Base-by-base conservation (phyloP, 768 basidiomycete species). In the Cystofilobasidium macerans region DNA sequence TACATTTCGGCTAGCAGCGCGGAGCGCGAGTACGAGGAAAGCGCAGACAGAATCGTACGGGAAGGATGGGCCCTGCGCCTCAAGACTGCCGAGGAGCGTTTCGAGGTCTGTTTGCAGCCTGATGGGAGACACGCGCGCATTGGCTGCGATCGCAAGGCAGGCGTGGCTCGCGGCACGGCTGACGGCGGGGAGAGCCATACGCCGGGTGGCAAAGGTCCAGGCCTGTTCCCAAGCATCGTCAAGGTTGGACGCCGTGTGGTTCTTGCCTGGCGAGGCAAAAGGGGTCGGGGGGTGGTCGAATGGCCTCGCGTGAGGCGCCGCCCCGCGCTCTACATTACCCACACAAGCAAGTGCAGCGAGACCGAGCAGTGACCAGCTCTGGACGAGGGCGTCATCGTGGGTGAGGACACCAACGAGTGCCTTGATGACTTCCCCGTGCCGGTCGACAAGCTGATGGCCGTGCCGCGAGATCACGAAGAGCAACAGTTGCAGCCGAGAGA, bases 1-100 rank as follows among this genome's bases (percentile, higher is more conserved):
- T 65, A 87, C 85, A 72, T 98, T 91, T 72, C 86, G 85, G 65
- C 82, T 84, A 0, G 89, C 85, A 28, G 89, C 78, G 22, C 79
- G 80, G 56, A 97, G 78, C 63, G 84, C 86, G 32, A 82, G 78
- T 7, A 82, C 77, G 54, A 97, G 79, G 73, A 98, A 90, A 64
- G 80, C 78, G 78, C 93, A 95, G 43, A 94, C 89, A 0, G 93
- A 85, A 72, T 99, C 95, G 71, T 82, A 87, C 0, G 92, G 90
- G 71, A 83, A 85, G 18, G 84, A 78, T 2, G 93, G 92, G 0
- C 92, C 93, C 76, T 98, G 94, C 20, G 95, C 82, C 69, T 89
- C 86, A 65, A 99, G 79, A 69, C 94, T 89, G 69, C 85, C 86
- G 1, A 84, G 82, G 56, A 97, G 78, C 0, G 80, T 79, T 73